These are phyloP conservation scores for Colletotrichum tofieldiae DNA, from an alignment of 2,329 filamentous ascomycete species.

Conservation along the genomic window DNA sequence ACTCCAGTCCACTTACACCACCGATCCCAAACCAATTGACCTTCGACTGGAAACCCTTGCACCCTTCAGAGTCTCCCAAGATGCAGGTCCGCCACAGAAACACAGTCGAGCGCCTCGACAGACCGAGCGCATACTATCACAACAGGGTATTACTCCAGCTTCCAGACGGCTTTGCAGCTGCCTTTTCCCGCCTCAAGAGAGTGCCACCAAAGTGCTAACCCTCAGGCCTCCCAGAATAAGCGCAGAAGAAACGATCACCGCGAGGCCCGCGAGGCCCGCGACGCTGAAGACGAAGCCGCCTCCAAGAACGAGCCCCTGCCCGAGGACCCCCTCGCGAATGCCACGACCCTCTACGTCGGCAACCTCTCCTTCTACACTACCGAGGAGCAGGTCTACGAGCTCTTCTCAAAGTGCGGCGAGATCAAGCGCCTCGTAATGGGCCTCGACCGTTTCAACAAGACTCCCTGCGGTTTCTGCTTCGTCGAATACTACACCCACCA, in stretches of 20 bases:
- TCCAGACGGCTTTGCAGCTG: neutral
- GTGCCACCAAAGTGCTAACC: conserved; percentile 2
- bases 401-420: conserved; percentile 96
- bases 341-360: conserved; percentile 96
- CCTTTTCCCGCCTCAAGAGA: conserved; percentile 20
- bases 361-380: conserved; percentile 99
- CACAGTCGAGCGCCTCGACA: conserved; percentile 93
- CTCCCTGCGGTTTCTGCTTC: conserved; percentile 98
- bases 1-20: conserved; percentile 21
- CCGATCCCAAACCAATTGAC: conserved; percentile 16
- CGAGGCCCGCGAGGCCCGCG: conserved; percentile 52
- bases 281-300: conserved; percentile 62
- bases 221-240: conserved; percentile 72
- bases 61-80: conserved; percentile 34
- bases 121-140: conserved; percentile 93
- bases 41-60: neutral
- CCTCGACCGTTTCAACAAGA: conserved; percentile 96
- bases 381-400: conserved; percentile 98
- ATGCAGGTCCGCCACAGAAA: conserved; percentile 69
- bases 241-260: conserved; percentile 74
- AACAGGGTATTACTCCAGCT: conserved; percentile 76
- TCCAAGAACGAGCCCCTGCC: conserved; percentile 65
- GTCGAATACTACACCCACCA: conserved; percentile 99
- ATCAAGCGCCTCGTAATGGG: conserved; percentile 99
- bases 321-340: conserved; percentile 86